phyloP scores from a whole-genome alignment of 2,329 filamentous ascomycete species.

The Diaporthe helianthi region DNA sequence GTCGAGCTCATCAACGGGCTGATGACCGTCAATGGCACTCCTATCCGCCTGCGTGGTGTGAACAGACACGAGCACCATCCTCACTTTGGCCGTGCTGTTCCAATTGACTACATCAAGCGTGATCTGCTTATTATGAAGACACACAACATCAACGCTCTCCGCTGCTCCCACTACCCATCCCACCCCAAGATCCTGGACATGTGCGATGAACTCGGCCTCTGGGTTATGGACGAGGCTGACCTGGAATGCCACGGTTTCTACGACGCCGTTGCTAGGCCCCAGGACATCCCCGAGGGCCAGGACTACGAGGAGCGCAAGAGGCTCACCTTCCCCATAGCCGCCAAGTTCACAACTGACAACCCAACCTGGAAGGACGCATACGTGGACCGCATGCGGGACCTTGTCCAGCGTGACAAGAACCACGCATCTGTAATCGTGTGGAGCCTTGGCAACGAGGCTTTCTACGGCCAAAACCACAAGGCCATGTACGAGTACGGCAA shows the following conservation, averaged over 20 bases:
- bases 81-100: constrained; percentile 66
- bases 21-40: constrained; percentile 67
- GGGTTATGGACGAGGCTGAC: constrained; percentile 61
- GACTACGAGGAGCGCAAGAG: constrained; percentile 67
- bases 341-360: constrained; percentile 67
- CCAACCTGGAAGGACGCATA: constrained; percentile 69
- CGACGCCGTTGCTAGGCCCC: constrained; percentile 55
- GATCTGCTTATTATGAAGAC: constrained; percentile 73
- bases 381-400: constrained; percentile 68
- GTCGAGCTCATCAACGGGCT: constrained; percentile 68
- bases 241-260: constrained; percentile 63
- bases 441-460: constrained; percentile 77
- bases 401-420: constrained; percentile 74
- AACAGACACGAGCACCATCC: constrained; percentile 78
- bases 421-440: constrained; percentile 75
- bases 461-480: constrained; percentile 72
- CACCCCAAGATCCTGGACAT: constrained; percentile 65
- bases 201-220: constrained; percentile 71
- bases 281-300: constrained; percentile 60
- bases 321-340: constrained; percentile 60
- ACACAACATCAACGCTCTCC: constrained; percentile 75
- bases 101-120: constrained; percentile 64
- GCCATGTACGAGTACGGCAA: constrained; percentile 72
- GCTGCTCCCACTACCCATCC: constrained; percentile 73
- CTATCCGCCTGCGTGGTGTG: constrained; percentile 67